These are phyloP conservation scores for Pterulicium gracile DNA, from an alignment of 1,284 basidiomycete species.

Conservation along the genomic window DNA sequence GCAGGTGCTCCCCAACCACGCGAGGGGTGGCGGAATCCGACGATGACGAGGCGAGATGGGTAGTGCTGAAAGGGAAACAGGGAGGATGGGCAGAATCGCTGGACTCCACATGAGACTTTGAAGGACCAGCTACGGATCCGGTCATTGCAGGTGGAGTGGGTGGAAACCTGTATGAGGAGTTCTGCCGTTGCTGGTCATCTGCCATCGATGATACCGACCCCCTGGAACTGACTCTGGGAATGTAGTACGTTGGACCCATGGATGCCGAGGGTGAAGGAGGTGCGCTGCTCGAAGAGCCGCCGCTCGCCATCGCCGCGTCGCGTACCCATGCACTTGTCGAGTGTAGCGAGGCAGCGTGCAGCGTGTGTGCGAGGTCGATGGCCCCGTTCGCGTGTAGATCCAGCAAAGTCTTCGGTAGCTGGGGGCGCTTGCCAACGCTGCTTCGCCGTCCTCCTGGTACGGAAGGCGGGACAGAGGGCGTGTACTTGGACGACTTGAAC, in stretches of 20 bases:
- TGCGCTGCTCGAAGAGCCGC: background rate
- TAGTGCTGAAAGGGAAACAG: background rate
- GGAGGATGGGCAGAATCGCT: too few species aligned
- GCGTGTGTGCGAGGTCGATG: background rate
- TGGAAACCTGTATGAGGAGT: too few species aligned
- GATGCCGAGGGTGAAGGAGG: background rate
- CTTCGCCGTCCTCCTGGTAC: background rate
- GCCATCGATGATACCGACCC: background rate
- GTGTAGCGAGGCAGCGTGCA: background rate
- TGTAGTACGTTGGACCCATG: background rate
- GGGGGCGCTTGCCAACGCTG: background rate
- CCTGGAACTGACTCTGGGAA: background rate
- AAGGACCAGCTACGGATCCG: too few species aligned
- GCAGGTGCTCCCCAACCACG: too few species aligned
- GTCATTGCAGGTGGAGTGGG: too few species aligned
- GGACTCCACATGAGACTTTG: too few species aligned
- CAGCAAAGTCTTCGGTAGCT: background rate
- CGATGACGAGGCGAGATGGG: too few species aligned
- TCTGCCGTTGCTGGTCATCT: too few species aligned
- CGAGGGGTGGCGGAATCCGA: too few species aligned
- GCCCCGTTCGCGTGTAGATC: background rate
- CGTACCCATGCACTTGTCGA: too few species aligned
- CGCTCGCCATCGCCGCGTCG: too few species aligned
- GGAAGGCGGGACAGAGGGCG: background rate
- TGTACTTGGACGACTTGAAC: constrained; percentile 1